Conservation (phyloP, 305 asterid species). For the Galium porrigens region DNA sequence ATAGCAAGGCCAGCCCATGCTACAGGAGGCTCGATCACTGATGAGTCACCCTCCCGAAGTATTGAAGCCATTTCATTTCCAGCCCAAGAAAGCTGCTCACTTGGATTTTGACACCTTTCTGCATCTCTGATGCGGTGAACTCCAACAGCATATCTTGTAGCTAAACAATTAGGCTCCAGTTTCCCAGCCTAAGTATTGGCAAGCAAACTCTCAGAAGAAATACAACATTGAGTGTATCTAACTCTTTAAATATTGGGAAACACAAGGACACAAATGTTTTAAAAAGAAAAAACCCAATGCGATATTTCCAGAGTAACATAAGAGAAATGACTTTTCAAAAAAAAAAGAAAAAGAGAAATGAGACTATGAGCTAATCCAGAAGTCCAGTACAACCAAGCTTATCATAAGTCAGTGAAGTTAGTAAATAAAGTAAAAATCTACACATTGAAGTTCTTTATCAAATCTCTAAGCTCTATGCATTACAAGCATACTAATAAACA, state of each 20-base stretch:
- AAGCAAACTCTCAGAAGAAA: slow-evolving; percentile 18
- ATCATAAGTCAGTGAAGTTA: not conserved
- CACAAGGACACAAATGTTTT: not conserved
- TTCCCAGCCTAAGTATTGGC: slow-evolving; percentile 57
- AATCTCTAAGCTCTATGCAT: not conserved
- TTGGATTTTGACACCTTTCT: slow-evolving; percentile 82
- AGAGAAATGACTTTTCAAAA: too few species aligned
- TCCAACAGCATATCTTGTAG: slow-evolving; percentile 81
- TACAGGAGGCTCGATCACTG: slow-evolving; percentile 52
- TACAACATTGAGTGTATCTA: slow-evolving; percentile 2
- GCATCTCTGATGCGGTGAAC: slow-evolving; percentile 86
- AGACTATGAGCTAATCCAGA: not conserved
- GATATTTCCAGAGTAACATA: too few species aligned
- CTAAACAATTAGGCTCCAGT: slow-evolving; percentile 88
- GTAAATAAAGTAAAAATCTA: not conserved
- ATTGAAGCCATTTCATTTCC: slow-evolving; percentile 97
- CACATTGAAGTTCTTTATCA: not conserved
- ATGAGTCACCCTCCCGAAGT: slow-evolving; percentile 73
- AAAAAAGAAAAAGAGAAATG: not conserved
- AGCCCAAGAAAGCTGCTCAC: slow-evolving; percentile 89
- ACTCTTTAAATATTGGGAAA: not conserved
- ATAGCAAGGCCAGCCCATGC: slow-evolving; percentile 95
- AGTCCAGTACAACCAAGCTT: not conserved
- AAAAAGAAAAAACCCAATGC: not conserved
- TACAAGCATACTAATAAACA: not conserved